These are phyloP conservation scores for Populus hybrid DNA, from an alignment of 441 rosid species.

Conservation along the genomic window DNA sequence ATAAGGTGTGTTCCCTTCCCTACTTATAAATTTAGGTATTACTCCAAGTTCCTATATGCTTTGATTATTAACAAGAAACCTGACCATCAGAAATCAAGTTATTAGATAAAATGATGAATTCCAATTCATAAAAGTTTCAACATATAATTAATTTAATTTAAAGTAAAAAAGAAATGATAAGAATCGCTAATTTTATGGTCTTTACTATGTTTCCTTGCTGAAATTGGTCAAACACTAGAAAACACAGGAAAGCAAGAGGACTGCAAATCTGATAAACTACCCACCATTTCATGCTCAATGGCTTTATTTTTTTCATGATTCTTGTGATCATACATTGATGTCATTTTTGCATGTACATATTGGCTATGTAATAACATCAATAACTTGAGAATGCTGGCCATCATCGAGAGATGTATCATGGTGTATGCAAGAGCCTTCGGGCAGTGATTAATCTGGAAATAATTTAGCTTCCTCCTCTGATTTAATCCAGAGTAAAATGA, in stretches of 20 bases:
- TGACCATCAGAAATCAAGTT: not conserved
- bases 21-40: constrained; percentile 11
- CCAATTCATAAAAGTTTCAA: not conserved
- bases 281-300: not conserved
- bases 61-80: not conserved
- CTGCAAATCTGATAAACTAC: not conserved
- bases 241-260: not conserved
- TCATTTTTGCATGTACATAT: not conserved
- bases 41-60: not conserved
- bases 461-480: not conserved
- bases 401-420: not conserved
- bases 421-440: not conserved
- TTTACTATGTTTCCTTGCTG: not conserved
- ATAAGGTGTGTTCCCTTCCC: constrained; percentile 53
- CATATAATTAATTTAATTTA: not conserved
- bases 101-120: no score
- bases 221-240: not conserved
- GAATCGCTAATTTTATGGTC: not conserved
- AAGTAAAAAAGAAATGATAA: not conserved
- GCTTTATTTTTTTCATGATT: not conserved
- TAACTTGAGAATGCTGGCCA: not conserved
- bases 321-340: not conserved
- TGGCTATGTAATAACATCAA: not conserved
- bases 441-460: not conserved
- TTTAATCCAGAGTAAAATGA: not conserved